Evolutionary conservation across 306 rosid species (phyloP).

Genomic region (Prunus mume): DNA sequence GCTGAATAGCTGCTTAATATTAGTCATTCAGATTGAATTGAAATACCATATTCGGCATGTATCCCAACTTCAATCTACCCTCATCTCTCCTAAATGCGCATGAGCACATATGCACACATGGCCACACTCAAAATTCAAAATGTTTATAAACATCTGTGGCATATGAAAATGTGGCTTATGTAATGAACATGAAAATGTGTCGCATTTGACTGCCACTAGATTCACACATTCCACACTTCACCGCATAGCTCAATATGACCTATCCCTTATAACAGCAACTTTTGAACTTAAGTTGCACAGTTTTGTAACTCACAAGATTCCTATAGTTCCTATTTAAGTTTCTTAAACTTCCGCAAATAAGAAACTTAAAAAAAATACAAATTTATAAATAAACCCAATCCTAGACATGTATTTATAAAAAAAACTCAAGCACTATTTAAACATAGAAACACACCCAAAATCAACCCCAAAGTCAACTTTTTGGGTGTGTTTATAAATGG

Average conservation of each 20-base stretch:
- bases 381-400: too few species aligned
- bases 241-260: too few species aligned
- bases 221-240: neutral
- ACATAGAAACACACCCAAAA: too few species aligned
- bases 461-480: too few species aligned
- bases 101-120: neutral
- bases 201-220: conserved; percentile 2
- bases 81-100: neutral
- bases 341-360: neutral
- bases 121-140: neutral
- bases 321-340: neutral
- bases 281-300: neutral
- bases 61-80: neutral
- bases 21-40: neutral
- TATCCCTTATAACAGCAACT: too few species aligned
- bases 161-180: neutral
- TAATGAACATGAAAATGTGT: neutral
- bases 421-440: too few species aligned
- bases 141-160: neutral
- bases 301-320: neutral
- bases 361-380: neutral
- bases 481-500: too few species aligned
- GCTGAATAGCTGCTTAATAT: neutral
- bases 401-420: too few species aligned
- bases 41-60: neutral